These are phyloP conservation scores for Lipomyces japonicus DNA, from an alignment of 805 yeast species.

Conservation along the genomic window DNA sequence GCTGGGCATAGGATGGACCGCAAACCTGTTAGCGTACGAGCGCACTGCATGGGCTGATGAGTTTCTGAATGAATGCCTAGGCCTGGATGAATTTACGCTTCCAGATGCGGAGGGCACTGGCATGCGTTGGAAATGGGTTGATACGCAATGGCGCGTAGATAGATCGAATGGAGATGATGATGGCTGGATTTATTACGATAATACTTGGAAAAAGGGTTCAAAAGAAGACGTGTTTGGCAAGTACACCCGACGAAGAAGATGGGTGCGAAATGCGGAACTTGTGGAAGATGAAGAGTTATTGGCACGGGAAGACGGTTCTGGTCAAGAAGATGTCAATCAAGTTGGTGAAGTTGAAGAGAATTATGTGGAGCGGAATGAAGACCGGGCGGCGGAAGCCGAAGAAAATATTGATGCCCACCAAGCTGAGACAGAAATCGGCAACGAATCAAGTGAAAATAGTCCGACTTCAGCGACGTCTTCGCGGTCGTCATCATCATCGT, in stretches of 20 bases:
- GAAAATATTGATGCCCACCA: background rate
- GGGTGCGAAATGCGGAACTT: conserved; percentile 93
- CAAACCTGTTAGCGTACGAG: conserved; percentile 85
- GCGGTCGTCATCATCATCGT: background rate
- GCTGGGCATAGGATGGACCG: conserved; percentile 98
- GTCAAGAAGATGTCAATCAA: conserved; percentile 19
- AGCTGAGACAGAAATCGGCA: background rate
- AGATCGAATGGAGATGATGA: conserved; percentile 49
- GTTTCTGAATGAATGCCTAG: conserved; percentile 76
- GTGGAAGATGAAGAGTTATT: conserved; percentile 37
- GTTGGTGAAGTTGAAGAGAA: conserved; percentile 3
- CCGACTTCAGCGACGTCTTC: background rate
- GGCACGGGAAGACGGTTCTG: conserved; percentile 18
- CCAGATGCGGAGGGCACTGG: conserved; percentile 70
- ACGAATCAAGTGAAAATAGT: background rate
- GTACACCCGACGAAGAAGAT: conserved; percentile 89
- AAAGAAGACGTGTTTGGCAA: conserved; percentile 84
- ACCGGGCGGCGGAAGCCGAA: conserved; percentile 1
- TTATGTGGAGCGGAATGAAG: background rate
- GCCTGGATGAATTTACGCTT: conserved; percentile 71
- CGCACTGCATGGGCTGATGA: conserved; percentile 98
- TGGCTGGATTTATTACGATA: conserved; percentile 85
- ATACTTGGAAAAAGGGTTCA: conserved; percentile 89
- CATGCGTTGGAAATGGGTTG: conserved; percentile 93
- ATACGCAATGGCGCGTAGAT: conserved; percentile 86